These are phyloP conservation scores for Fusarium caatingaense DNA, from an alignment of 2,329 filamentous ascomycete genomes.

Conservation along the genomic window DNA sequence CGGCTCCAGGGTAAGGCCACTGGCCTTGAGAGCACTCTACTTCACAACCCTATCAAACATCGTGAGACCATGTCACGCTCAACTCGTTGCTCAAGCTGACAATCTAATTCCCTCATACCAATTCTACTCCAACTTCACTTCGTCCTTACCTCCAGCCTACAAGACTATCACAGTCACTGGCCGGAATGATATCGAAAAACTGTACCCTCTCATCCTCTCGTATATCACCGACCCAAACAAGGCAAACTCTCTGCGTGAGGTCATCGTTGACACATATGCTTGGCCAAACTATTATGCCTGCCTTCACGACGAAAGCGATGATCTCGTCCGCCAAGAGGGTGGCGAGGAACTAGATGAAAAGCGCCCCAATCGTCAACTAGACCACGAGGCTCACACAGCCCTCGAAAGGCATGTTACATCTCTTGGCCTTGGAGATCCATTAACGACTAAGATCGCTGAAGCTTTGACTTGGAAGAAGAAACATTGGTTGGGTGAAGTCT, in stretches of 20 bases:
- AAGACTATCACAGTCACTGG: neutral
- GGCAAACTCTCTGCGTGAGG: neutral
- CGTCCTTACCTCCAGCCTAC: neutral
- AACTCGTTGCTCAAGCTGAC: neutral
- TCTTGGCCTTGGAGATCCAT: neutral
- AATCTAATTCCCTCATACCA: neutral
- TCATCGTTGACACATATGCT: neutral
- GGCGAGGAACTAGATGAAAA: slow-evolving; percentile 7
- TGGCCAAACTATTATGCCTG: neutral
- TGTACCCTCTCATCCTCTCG: slow-evolving; percentile 2
- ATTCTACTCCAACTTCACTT: neutral
- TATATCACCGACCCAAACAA: neutral
- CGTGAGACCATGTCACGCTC: neutral
- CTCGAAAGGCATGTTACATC: slow-evolving; percentile 11
- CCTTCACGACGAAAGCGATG: neutral
- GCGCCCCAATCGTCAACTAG: slow-evolving; percentile 10
- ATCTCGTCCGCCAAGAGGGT: neutral
- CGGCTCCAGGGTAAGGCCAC: neutral
- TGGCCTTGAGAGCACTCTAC: neutral
- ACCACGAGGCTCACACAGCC: neutral
- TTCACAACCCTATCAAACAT: neutral
- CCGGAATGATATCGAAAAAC: neutral
- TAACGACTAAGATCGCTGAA: neutral
- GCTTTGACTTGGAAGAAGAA: slow-evolving; percentile 10
- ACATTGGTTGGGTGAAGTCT: neutral